phyloP scores from a whole-genome alignment of 352 stramenopile genomes.

The Pythium guiyangense region DNA sequence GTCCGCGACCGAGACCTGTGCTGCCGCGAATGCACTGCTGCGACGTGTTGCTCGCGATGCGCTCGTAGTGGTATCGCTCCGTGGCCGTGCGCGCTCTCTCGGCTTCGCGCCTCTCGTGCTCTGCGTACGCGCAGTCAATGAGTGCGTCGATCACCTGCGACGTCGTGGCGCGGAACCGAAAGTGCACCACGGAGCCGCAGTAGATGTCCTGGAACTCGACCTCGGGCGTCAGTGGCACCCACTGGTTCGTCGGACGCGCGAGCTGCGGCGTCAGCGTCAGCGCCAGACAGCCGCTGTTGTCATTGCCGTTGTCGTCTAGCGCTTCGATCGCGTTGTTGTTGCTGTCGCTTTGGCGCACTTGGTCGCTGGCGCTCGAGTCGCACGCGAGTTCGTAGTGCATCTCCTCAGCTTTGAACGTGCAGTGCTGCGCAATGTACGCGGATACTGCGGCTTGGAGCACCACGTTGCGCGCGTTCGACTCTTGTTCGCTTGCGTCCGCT shows the following conservation, averaged over 20 bases:
- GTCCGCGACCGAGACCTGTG: neutral
- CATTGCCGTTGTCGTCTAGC: neutral
- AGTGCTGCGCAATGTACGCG: slow-evolving; percentile 3
- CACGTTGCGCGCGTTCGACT: slow-evolving; percentile 9
- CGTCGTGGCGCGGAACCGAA: slow-evolving; percentile 9
- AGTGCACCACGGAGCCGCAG: too few relatives aligned
- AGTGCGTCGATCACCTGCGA: slow-evolving; percentile 20
- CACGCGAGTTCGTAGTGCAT: slow-evolving; percentile 8
- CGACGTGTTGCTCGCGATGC: neutral
- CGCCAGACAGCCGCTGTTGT: neutral
- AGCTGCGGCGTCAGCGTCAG: slow-evolving; percentile 2
- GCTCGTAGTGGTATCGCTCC: too few relatives aligned
- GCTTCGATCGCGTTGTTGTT: neutral
- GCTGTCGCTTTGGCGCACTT: too few relatives aligned
- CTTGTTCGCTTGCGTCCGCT: slow-evolving; percentile 3
- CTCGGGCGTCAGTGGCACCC: too few relatives aligned
- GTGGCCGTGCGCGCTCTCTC: too few relatives aligned
- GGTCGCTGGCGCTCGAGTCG: neutral
- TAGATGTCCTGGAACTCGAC: too few relatives aligned
- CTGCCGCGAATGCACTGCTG: neutral
- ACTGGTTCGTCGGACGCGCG: slow-evolving; percentile 1
- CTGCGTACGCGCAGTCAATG: slow-evolving; percentile 13
- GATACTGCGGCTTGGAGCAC: slow-evolving; percentile 10
- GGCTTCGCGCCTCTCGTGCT: slow-evolving; percentile 14
- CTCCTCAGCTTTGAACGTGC: slow-evolving; percentile 2